Percentiles rank a stretch among this genome's conserved stretches.
Conservation (phyloP, 2,329 filamentous ascomycete genomes). For the Didymella pomorum region DNA sequence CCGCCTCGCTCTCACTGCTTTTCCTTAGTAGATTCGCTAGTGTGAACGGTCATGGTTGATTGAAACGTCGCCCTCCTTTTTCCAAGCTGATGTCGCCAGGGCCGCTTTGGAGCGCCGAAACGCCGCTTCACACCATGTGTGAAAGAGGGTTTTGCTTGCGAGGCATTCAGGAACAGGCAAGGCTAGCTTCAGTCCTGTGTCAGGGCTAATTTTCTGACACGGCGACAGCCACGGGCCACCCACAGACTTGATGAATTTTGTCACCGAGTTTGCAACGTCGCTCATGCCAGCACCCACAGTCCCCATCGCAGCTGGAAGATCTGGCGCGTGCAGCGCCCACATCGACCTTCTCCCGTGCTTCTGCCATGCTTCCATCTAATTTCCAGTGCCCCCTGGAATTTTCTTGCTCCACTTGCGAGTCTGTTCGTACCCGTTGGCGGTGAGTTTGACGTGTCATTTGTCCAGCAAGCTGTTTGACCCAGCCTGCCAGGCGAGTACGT, state of each 20-base stretch:
- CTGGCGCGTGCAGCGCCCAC: conserved; percentile 37
- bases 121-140: conserved; percentile 28
- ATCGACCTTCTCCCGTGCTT: conserved; percentile 51
- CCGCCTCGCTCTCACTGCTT: conserved; percentile 30
- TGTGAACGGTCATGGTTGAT: conserved; percentile 39
- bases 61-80: conserved; percentile 46
- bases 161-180: conserved; percentile 46
- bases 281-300: conserved; percentile 30
- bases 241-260: conserved; percentile 25
- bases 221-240: conserved; percentile 33
- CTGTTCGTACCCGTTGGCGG: conserved; percentile 34
- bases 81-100: conserved; percentile 25
- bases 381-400: conserved; percentile 37
- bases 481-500: conserved; percentile 23
- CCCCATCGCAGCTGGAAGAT: conserved; percentile 33
- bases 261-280: conserved; percentile 41
- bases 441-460: conserved; percentile 37
- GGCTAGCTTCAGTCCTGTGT: conserved; percentile 34
- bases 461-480: conserved; percentile 22
- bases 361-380: conserved; percentile 49
- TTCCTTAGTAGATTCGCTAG: conserved; percentile 39
- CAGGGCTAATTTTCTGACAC: conserved; percentile 40
- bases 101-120: conserved; percentile 24
- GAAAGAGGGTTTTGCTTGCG: conserved; percentile 35
- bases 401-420: conserved; percentile 30